These are phyloP conservation scores for Sphaerobolus stellatus DNA, from an alignment of 1,284 basidiomycete species.

Conservation along the genomic window DNA sequence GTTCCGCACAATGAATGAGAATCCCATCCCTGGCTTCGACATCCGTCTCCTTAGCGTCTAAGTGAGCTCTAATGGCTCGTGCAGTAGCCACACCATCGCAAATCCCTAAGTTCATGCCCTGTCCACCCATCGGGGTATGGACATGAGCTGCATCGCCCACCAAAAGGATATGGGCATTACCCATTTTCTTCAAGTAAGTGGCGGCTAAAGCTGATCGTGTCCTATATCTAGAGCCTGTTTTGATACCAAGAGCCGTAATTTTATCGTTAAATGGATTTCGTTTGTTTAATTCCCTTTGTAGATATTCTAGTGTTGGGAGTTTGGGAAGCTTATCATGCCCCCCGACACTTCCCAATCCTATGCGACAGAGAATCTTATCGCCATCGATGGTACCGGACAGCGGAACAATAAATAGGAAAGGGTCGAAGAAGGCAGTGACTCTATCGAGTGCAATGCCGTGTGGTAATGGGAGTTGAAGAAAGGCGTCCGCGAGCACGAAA, in stretches of 20 bases:
- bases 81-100: conserved; percentile 41
- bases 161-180: conserved; percentile 31
- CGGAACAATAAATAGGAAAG: conserved; percentile 26
- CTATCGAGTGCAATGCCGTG: conserved; percentile 22
- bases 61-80: conserved; percentile 3
- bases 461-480: conserved; percentile 6
- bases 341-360: conserved; percentile 29
- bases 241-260: conserved; percentile 27
- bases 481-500: conserved; percentile 37
- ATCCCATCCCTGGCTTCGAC: not conserved
- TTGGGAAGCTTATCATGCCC: conserved; percentile 29
- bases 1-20: no score
- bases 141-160: conserved; percentile 47
- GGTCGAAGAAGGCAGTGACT: conserved; percentile 11
- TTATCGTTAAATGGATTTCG: conserved; percentile 20
- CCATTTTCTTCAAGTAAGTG: conserved; percentile 29
- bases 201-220: conserved; percentile 39
- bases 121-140: conserved; percentile 43
- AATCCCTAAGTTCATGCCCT: conserved; percentile 48
- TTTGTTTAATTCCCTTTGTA: conserved; percentile 35
- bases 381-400: conserved; percentile 18
- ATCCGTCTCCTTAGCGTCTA: not conserved
- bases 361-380: conserved; percentile 22
- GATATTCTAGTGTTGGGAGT: conserved; percentile 30
- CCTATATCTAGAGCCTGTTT: conserved; percentile 39